phyloP scores from a whole-genome alignment of 805 yeast genomes.

The Metschnikowia arizonensis region DNA sequence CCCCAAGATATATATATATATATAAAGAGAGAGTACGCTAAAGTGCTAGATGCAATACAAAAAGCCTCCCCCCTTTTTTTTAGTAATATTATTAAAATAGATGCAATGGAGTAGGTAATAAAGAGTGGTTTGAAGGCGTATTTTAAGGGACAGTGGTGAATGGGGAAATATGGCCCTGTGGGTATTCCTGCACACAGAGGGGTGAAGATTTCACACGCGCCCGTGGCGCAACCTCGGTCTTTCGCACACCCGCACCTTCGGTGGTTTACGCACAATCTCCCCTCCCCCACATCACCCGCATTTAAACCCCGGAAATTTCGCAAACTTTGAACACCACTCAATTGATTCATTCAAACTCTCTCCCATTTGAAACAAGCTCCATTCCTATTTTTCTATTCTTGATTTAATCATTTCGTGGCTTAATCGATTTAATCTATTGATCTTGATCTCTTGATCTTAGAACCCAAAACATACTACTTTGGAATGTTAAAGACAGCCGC shows the following conservation, averaged over 20 bases:
- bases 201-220: neutral
- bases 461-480: neutral
- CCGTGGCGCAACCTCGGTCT: conserved; percentile 4
- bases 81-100: neutral
- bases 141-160: neutral
- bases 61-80: no score
- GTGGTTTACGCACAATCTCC: no score
- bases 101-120: neutral
- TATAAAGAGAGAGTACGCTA: no score
- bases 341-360: neutral
- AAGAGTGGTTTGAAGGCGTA: neutral
- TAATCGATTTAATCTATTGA: neutral
- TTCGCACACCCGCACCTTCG: no score
- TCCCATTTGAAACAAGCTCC: neutral
- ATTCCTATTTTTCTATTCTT: no score
- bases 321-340: neutral
- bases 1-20: no score
- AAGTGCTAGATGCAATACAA: neutral
- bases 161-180: neutral
- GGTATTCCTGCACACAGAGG: neutral
- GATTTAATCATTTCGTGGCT: no score
- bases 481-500: conserved; percentile 16
- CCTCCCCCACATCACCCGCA: conserved; percentile 3
- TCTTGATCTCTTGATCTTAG: neutral
- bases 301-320: conserved; percentile 5